These are phyloP conservation scores for Boletellus sp. DNA, from an alignment of 768 basidiomycete genomes.

Conservation along the genomic window DNA sequence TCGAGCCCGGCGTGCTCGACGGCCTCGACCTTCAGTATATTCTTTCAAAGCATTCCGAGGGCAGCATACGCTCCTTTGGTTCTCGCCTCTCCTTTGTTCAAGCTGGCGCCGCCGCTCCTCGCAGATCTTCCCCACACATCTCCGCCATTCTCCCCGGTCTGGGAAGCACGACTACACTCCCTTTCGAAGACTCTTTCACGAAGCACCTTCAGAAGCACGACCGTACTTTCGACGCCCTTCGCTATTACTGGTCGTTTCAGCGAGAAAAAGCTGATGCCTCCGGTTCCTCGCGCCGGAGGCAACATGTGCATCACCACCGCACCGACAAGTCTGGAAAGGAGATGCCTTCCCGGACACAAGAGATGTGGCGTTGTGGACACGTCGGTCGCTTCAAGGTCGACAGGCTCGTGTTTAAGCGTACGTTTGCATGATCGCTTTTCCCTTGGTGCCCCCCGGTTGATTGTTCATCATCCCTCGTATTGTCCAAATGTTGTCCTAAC, in stretches of 20 bases:
- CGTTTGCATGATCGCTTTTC: slow-evolving; percentile 28
- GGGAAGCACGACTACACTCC: slow-evolving; percentile 34
- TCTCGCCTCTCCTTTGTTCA: slow-evolving; percentile 22
- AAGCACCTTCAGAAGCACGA: slow-evolving; percentile 37
- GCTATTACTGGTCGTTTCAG: slow-evolving; percentile 57
- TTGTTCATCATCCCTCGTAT: background rate
- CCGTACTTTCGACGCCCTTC: slow-evolving; percentile 40
- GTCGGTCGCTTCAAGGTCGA: slow-evolving; percentile 65
- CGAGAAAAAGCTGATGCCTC: slow-evolving; percentile 45
- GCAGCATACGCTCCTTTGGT: slow-evolving; percentile 31
- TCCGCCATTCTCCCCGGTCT: slow-evolving; percentile 16
- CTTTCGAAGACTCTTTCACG: slow-evolving; percentile 40
- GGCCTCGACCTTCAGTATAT: slow-evolving; percentile 48
- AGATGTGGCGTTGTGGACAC: slow-evolving; percentile 63
- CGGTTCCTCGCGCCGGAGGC: slow-evolving; percentile 23
- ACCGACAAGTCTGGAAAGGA: slow-evolving; percentile 18
- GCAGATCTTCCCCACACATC: slow-evolving; percentile 27
- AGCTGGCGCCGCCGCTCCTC: background rate
- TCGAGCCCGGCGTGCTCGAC: slow-evolving; percentile 14
- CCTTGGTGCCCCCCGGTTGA: slow-evolving; percentile 2
- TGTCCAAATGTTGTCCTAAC: background rate
- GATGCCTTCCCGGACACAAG: slow-evolving; percentile 36
- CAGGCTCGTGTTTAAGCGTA: slow-evolving; percentile 35
- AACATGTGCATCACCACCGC: slow-evolving; percentile 12
- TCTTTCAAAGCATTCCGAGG: slow-evolving; percentile 33